These are phyloP conservation scores for Rubroboletus satanas DNA, from an alignment of 768 basidiomycete genomes.

Conservation along the genomic window DNA sequence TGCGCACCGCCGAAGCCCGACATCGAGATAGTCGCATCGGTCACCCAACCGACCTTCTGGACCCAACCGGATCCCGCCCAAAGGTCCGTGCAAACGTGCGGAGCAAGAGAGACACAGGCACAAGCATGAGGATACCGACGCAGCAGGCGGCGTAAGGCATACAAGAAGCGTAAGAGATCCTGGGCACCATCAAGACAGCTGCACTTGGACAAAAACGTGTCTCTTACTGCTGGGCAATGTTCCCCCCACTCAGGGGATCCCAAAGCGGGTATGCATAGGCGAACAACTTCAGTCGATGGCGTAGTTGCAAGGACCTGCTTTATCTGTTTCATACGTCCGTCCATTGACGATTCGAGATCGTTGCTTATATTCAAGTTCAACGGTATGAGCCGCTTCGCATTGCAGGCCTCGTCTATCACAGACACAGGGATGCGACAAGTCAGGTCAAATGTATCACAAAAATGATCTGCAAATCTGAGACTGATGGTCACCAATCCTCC, in stretches of 20 bases:
- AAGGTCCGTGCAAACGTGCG: conserved; percentile 54
- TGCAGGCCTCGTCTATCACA: conserved; percentile 42
- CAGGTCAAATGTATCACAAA: conserved; percentile 72
- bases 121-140: conserved; percentile 56
- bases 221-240: conserved; percentile 47
- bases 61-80: conserved; percentile 71
- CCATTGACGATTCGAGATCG: conserved; percentile 17
- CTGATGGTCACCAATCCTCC: conserved; percentile 10
- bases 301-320: conserved; percentile 28
- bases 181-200: conserved; percentile 27
- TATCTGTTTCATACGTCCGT: conserved; percentile 28
- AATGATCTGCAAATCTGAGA: conserved; percentile 52
- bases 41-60: conserved; percentile 73
- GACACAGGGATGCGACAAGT: conserved; percentile 54
- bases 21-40: conserved; percentile 72
- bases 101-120: conserved; percentile 63
- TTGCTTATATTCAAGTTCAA: conserved; percentile 20
- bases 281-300: conserved; percentile 38
- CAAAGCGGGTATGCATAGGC: conserved; percentile 60
- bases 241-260: conserved; percentile 73
- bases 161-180: conserved; percentile 72
- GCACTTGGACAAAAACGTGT: neutral
- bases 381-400: conserved; percentile 37
- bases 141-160: conserved; percentile 58
- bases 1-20: conserved; percentile 73